A percentile compares a stretch with the other conserved stretches of the same genome.
Evolutionary conservation across 495 filamentous ascomycete species (phyloP).

Genomic region (Thermochaetoides thermophila): DNA sequence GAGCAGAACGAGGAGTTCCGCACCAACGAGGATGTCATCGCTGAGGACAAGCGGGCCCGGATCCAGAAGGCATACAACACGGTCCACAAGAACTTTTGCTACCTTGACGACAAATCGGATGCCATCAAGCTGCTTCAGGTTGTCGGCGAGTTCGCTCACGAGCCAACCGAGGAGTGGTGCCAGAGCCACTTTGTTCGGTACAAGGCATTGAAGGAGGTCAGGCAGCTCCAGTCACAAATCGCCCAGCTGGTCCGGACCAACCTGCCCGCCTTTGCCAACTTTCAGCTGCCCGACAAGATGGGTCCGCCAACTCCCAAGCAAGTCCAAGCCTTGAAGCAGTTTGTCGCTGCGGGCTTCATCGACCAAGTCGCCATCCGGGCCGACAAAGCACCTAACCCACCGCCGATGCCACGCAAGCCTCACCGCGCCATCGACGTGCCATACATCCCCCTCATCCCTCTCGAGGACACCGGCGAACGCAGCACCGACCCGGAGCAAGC

Average conservation of each 20-base stretch:
- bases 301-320: slow-evolving; percentile 57
- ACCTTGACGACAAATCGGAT: slow-evolving; percentile 69
- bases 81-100: slow-evolving; percentile 64
- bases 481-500: slow-evolving; percentile 21
- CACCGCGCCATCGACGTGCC: slow-evolving; percentile 75
- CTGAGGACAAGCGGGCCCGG: slow-evolving; percentile 50
- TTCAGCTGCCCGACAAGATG: slow-evolving; percentile 44
- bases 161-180: slow-evolving; percentile 56
- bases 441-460: slow-evolving; percentile 74
- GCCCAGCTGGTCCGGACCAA: slow-evolving; percentile 63
- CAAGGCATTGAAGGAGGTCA: slow-evolving; percentile 76
- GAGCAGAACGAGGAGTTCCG: slow-evolving; percentile 36
- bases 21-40: slow-evolving; percentile 49
- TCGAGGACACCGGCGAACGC: slow-evolving; percentile 37
- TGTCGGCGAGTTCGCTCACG: slow-evolving; percentile 66
- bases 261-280: slow-evolving; percentile 47
- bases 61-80: slow-evolving; percentile 55
- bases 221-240: slow-evolving; percentile 69
- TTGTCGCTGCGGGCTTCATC: slow-evolving; percentile 83
- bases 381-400: slow-evolving; percentile 62
- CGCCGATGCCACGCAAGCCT: slow-evolving; percentile 54
- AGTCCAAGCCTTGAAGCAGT: slow-evolving; percentile 72
- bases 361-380: slow-evolving; percentile 92
- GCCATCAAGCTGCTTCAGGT: slow-evolving; percentile 83
- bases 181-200: slow-evolving; percentile 64